Percentiles rank a stretch among this genome's conserved stretches.
These are phyloP conservation scores for Hanseniaspora nectarophila DNA, from an alignment of 805 yeast genomes.

Conservation along the genomic window DNA sequence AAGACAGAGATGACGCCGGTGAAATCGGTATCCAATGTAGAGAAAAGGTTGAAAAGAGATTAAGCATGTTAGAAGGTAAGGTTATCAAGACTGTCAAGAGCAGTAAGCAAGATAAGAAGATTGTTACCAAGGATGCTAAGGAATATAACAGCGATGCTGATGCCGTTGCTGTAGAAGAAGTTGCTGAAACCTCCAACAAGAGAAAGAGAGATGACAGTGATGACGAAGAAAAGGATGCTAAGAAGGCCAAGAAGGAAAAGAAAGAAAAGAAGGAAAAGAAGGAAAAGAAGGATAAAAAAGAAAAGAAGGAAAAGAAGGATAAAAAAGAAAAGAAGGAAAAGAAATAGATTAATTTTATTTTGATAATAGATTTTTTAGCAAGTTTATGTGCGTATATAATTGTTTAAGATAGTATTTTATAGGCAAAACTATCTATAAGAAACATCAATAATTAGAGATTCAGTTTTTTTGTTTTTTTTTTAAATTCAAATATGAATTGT, in stretches of 20 bases:
- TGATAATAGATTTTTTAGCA: background rate
- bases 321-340: slow-evolving; percentile 28
- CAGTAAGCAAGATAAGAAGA: slow-evolving; percentile 73
- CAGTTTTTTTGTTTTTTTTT: background rate
- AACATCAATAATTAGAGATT: background rate
- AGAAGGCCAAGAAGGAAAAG: slow-evolving; percentile 25
- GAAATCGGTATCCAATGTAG: slow-evolving; percentile 85
- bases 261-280: slow-evolving; percentile 25
- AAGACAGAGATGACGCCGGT: slow-evolving; percentile 92
- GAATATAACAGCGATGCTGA: slow-evolving; percentile 96
- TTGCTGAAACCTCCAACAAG: slow-evolving; percentile 24
- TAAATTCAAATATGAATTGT: background rate
- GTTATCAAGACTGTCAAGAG: slow-evolving; percentile 83
- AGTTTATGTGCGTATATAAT: slow-evolving; percentile 1
- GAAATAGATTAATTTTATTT: slow-evolving; percentile 23
- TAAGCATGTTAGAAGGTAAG: slow-evolving; percentile 92
- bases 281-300: slow-evolving; percentile 30
- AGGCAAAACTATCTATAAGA: slow-evolving; percentile 8
- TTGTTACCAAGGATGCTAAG: slow-evolving; percentile 70
- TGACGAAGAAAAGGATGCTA: slow-evolving; percentile 27
- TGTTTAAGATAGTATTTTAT: slow-evolving; percentile 6
- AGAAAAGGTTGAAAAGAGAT: slow-evolving; percentile 85
- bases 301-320: slow-evolving; percentile 24
- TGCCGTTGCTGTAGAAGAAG: slow-evolving; percentile 39
- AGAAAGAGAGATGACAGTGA: slow-evolving; percentile 23